Evolutionary conservation across 148 eudicot species (phyloP), one percentile per base, ranked within the genome.

Genomic region (Heliosperma pusillum): DNA sequence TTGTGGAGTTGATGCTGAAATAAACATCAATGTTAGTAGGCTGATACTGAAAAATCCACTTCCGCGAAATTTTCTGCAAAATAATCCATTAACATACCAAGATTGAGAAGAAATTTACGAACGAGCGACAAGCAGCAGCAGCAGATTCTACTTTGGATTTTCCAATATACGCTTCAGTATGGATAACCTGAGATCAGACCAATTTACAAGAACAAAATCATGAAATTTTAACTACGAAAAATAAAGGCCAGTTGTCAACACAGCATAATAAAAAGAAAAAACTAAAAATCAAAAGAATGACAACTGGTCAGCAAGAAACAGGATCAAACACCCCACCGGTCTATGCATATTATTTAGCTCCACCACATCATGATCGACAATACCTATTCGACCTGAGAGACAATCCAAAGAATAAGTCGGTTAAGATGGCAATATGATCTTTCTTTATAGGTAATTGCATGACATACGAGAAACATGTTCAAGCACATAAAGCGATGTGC

Each of bases 271-370:
- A 70, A 10, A 5, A n/a, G n/a, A 13, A 30, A 3, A 50, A 6
- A 26, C 1, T 10, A 20, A 0, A 36, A 69, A 29, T 9, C 19
- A 17, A 25, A 30, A 30, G 29, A 65, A 25, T n/a, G 13, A 60
- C 44, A 78, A 66, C 36, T 16, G 62, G 22, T 56, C 12, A 0
- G 40, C 40, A 27, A 11, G 56, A n/a, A 76, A 66, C 66, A 77
- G 20, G 71, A 71, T 44, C 26, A 66, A 52, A 66, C 57, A 15
- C 65, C 74, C 25, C 86, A 95, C 99, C 97, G 92, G 99, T 85
- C 99, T 89, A 82, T 95, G 99, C 81, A 95, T 84, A 87, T 95
- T 95, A 83, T 95, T 95, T 66, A 95, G 91, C 89, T 95, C 99
- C 63, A 95, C 99, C 21, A 95, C 86, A 83, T 95, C 99, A 87